Percentiles rank a stretch among this genome's conserved stretches.
phyloP scores from a whole-genome alignment of 2,329 filamentous ascomycete species.

The Aphanocladium album region DNA sequence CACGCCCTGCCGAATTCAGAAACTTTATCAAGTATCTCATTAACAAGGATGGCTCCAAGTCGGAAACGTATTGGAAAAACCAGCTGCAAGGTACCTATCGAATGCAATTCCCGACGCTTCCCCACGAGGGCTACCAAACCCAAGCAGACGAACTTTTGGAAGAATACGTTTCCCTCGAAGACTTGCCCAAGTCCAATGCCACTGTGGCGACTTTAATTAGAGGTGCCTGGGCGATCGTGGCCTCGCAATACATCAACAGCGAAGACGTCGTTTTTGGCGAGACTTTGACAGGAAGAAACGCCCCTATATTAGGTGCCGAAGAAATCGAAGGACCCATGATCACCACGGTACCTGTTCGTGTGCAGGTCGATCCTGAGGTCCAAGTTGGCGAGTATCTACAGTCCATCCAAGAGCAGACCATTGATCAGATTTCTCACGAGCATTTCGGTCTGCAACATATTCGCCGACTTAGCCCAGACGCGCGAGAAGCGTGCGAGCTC shows the following conservation, averaged over 20 bases:
- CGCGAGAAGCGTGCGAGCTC: slow-evolving; percentile 51
- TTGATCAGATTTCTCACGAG: slow-evolving; percentile 58
- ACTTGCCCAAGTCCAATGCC: slow-evolving; percentile 32
- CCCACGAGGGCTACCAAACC: slow-evolving; percentile 42
- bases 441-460: slow-evolving; percentile 59
- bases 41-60: slow-evolving; percentile 32
- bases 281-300: slow-evolving; percentile 53
- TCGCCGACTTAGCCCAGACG: slow-evolving; percentile 49
- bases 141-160: slow-evolving; percentile 49
- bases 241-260: slow-evolving; percentile 47
- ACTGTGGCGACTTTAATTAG: slow-evolving; percentile 53
- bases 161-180: slow-evolving; percentile 40
- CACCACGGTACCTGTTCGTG: slow-evolving; percentile 52
- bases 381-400: slow-evolving; percentile 49
- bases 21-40: slow-evolving; percentile 45
- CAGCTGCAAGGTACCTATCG: slow-evolving; percentile 40
- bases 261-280: slow-evolving; percentile 54
- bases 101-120: slow-evolving; percentile 44
- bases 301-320: slow-evolving; percentile 42
- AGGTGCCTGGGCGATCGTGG: slow-evolving; percentile 54
- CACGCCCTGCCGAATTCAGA: slow-evolving; percentile 39
- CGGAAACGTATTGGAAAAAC: slow-evolving; percentile 43
- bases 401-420: slow-evolving; percentile 50
- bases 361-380: slow-evolving; percentile 37
- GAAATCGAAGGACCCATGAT: slow-evolving; percentile 58